phyloP scores from a whole-genome alignment of 1,284 basidiomycete species.

The Boletus sp. region DNA sequence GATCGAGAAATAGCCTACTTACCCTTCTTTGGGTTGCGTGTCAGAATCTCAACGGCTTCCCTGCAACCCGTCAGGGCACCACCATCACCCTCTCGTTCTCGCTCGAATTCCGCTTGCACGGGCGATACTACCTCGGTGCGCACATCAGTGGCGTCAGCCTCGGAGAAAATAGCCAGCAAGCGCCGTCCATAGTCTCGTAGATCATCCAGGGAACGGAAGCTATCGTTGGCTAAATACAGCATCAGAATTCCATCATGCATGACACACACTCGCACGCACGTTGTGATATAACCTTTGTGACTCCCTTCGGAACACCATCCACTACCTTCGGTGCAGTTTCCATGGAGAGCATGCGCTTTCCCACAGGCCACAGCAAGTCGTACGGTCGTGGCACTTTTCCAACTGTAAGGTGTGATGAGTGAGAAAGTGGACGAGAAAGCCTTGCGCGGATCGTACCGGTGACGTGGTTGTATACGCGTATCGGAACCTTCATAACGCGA shows the following conservation, averaged over 20 bases:
- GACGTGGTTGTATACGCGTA: constrained; percentile 85
- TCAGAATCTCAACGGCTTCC: constrained; percentile 88
- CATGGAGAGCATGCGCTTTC: constrained; percentile 31
- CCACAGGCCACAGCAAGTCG: constrained; percentile 69
- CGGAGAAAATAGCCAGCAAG: constrained; percentile 46
- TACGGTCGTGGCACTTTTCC: constrained; percentile 54
- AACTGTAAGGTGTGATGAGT: constrained; percentile 39
- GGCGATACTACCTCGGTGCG: constrained; percentile 31
- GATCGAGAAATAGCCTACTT: constrained; percentile 17
- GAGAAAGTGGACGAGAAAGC: not conserved
- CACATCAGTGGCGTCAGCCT: constrained; percentile 33
- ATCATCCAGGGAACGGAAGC: constrained; percentile 26
- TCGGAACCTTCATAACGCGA: constrained; percentile 84
- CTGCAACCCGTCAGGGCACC: constrained; percentile 68
- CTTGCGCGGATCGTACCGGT: constrained; percentile 49
- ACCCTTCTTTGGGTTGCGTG: constrained; percentile 87
- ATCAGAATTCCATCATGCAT: constrained; percentile 4
- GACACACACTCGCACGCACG: constrained; percentile 15
- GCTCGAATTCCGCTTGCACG: constrained; percentile 31
- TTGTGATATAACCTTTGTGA: not conserved
- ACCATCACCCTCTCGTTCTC: constrained; percentile 39
- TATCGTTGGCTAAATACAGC: constrained; percentile 13
- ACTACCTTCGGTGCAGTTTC: constrained; percentile 23
- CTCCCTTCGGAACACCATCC: constrained; percentile 15
- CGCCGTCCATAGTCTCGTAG: constrained; percentile 44